These are phyloP conservation scores for Apocynum venetum DNA, from an alignment of 257 asterid species.

Conservation along the genomic window DNA sequence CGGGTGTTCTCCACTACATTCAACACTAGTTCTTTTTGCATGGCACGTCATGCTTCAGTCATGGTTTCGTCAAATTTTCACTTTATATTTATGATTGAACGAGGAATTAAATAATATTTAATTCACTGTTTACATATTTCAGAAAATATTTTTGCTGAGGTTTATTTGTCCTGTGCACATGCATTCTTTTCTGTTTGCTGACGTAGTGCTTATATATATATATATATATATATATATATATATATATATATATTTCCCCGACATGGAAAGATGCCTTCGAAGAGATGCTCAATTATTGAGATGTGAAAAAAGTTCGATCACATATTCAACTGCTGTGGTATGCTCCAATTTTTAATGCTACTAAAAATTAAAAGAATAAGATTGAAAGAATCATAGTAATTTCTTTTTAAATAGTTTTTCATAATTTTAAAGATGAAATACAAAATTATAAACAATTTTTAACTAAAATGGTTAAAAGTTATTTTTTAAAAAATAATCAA, in stretches of 20 bases:
- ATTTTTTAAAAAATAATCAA: too few relatives aligned
- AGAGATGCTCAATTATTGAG: constrained; percentile 4
- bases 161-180: neutral
- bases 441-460: too few relatives aligned
- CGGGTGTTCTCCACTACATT: too few relatives aligned
- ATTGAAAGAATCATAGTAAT: too few relatives aligned
- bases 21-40: neutral
- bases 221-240: too few relatives aligned
- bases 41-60: neutral
- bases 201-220: too few relatives aligned
- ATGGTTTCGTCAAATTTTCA: constrained; percentile 1
- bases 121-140: neutral
- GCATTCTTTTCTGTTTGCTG: neutral
- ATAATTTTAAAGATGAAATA: too few relatives aligned
- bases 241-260: neutral
- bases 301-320: neutral
- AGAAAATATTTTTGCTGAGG: neutral
- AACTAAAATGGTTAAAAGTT: too few relatives aligned
- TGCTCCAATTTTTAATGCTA: too few relatives aligned
- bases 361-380: too few relatives aligned
- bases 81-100: neutral
- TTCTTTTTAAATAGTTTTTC: too few relatives aligned
- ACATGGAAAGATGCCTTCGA: neutral
- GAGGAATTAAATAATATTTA: neutral
- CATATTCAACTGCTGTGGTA: too few relatives aligned